These are phyloP conservation scores for Flueggea neowawraea DNA, from an alignment of 441 rosid species.

Conservation along the genomic window DNA sequence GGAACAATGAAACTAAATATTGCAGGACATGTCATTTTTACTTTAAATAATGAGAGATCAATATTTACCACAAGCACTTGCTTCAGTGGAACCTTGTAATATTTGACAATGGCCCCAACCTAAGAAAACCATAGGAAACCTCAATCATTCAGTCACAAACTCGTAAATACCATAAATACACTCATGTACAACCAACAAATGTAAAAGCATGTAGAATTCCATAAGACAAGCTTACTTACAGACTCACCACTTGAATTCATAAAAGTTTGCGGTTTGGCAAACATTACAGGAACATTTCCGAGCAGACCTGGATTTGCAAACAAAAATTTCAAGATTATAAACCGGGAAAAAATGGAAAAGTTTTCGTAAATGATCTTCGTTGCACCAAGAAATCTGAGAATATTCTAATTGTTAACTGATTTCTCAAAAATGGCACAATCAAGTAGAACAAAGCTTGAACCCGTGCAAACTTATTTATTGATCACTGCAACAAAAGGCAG, in stretches of 20 bases:
- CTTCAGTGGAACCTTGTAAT: conserved; percentile 87
- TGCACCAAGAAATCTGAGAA: no score
- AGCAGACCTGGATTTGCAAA: conserved; percentile 51
- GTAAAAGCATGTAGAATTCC: conserved; percentile 18
- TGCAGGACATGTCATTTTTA: conserved; percentile 2
- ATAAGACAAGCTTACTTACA: conserved; percentile 61
- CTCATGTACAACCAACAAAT: background rate
- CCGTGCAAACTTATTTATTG: no score
- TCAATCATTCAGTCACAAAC: conserved; percentile 7
- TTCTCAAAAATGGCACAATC: no score
- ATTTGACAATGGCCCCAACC: conserved; percentile 86
- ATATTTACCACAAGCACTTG: conserved; percentile 81
- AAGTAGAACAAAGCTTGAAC: no score
- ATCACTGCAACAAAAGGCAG: no score
- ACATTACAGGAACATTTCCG: conserved; percentile 80
- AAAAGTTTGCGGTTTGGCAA: conserved; percentile 95
- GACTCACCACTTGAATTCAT: conserved; percentile 97
- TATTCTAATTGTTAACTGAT: no score
- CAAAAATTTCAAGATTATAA: background rate
- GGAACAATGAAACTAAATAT: conserved; percentile 7
- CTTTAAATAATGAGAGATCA: conserved; percentile 10
- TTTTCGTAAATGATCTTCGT: no score
- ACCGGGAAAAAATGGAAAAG: background rate
- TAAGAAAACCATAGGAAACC: conserved; percentile 27
- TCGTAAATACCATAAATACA: background rate